Percentiles rank a stretch among this genome's conserved stretches.
Evolutionary conservation across 2,329 filamentous ascomycete genomes (phyloP).

Genomic region (Cercospora beticola): DNA sequence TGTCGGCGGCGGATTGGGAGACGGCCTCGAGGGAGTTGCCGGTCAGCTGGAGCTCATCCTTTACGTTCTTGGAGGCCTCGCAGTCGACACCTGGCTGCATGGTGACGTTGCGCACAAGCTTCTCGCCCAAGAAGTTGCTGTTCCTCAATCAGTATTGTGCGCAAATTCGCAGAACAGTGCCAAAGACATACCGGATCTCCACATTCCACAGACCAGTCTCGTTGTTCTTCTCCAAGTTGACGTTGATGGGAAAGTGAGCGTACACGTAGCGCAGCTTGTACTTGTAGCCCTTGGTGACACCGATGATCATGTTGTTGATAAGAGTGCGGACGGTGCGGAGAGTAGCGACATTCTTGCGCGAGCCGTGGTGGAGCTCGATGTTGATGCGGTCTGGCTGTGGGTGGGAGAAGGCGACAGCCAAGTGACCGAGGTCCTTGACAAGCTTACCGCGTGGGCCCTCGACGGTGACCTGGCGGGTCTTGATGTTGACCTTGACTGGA

Average conservation of each 20-base stretch:
- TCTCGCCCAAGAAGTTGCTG: slow-evolving; percentile 98
- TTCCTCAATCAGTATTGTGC: slow-evolving; percentile 26
- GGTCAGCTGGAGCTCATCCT: slow-evolving; percentile 92
- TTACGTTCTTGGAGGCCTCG: slow-evolving; percentile 84
- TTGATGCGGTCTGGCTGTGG: slow-evolving; percentile 83
- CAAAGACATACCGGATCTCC: slow-evolving; percentile 84
- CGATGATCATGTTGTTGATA: slow-evolving; percentile 98
- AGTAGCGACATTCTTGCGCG: slow-evolving; percentile 95
- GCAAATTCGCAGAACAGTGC: neutral
- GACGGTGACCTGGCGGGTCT: slow-evolving; percentile 93
- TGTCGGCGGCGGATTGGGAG: slow-evolving; percentile 97
- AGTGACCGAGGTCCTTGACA: slow-evolving; percentile 91
- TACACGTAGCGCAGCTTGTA: slow-evolving; percentile 99
- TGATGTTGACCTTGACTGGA: slow-evolving; percentile 96
- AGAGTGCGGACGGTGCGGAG: slow-evolving; percentile 96
- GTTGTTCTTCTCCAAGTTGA: slow-evolving; percentile 95
- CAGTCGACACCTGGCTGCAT: slow-evolving; percentile 92
- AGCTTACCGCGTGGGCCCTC: slow-evolving; percentile 98
- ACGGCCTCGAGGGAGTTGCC: slow-evolving; percentile 98
- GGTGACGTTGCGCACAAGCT: slow-evolving; percentile 89
- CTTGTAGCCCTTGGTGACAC: slow-evolving; percentile 98
- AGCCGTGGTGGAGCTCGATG: slow-evolving; percentile 98
- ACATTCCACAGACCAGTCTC: slow-evolving; percentile 87
- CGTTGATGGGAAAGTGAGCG: slow-evolving; percentile 99
- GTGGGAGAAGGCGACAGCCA: slow-evolving; percentile 92